A percentile compares a stretch with the other conserved stretches of the same genome.
Conservation (phyloP, 805 yeast genomes). For the Yamadazyma paraphyllophila region DNA sequence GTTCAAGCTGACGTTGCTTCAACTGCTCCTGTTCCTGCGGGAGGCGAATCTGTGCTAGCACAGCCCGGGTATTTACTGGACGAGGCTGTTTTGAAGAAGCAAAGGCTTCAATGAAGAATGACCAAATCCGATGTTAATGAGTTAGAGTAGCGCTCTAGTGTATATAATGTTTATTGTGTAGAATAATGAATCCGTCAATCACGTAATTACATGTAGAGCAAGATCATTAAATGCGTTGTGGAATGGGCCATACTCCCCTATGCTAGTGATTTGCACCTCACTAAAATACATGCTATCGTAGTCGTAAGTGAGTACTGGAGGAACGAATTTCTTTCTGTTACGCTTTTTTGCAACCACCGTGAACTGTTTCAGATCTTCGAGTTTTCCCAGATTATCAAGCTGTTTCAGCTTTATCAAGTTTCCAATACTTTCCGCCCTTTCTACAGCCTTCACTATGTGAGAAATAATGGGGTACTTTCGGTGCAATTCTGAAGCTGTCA, state of each 20-base stretch:
- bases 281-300: conserved; percentile 30
- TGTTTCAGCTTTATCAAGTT: conserved; percentile 6
- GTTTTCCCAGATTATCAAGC: background rate
- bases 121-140: background rate
- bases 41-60: background rate
- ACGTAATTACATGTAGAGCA: conserved; percentile 35
- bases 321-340: conserved; percentile 24
- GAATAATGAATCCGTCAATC: background rate
- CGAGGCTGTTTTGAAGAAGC: conserved; percentile 22
- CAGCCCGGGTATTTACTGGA: conserved; percentile 1
- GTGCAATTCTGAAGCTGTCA: conserved; percentile 40
- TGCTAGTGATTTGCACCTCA: conserved; percentile 13
- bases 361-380: conserved; percentile 16
- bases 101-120: conserved; percentile 15
- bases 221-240: conserved; percentile 53
- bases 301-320: conserved; percentile 33
- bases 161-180: background rate
- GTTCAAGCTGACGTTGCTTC: background rate
- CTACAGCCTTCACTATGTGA: conserved; percentile 28
- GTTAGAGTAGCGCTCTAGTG: background rate
- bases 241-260: conserved; percentile 40
- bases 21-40: background rate
- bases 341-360: conserved; percentile 18
- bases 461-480: conserved; percentile 46
- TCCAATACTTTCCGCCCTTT: conserved; percentile 3